Percentiles rank a stretch among this genome's conserved stretches.
Evolutionary conservation across 352 stramenopile species (phyloP).

Genomic region (Peronospora farinosa): DNA sequence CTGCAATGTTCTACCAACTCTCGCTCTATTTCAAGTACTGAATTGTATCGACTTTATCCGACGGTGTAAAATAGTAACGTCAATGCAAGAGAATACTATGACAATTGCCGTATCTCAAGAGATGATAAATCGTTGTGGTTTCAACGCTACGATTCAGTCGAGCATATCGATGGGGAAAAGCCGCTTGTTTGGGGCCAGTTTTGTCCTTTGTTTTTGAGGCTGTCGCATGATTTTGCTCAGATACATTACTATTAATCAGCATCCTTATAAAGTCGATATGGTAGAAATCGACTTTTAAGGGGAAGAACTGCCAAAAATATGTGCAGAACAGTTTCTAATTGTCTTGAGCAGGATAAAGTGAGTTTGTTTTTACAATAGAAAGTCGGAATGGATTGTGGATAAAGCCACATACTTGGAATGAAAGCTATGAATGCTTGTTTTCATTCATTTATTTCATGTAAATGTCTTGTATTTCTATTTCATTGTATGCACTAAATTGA

Average conservation of each 20-base stretch:
- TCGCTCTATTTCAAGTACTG: no score
- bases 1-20: no score
- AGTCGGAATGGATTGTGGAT: no score
- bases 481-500: neutral
- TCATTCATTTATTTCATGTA: neutral
- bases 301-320: slow-evolving; percentile 34
- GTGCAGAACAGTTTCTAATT: slow-evolving; percentile 31
- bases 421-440: no score
- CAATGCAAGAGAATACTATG: no score
- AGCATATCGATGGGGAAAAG: no score
- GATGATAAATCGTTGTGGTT: slow-evolving; percentile 1
- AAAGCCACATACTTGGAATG: no score
- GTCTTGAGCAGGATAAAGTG: slow-evolving; percentile 14
- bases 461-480: neutral
- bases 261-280: slow-evolving; percentile 10
- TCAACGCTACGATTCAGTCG: slow-evolving; percentile 11
- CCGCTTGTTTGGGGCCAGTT: no score
- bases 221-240: slow-evolving; percentile 15
- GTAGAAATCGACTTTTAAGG: slow-evolving; percentile 15
- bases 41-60: no score
- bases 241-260: neutral
- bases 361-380: neutral
- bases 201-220: slow-evolving; percentile 8
- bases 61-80: no score
- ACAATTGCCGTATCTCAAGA: neutral